Percentiles rank a stretch among this genome's conserved stretches.
Conservation (phyloP, 2,329 filamentous ascomycete genomes). For the Chrysoporthe puriensis region DNA sequence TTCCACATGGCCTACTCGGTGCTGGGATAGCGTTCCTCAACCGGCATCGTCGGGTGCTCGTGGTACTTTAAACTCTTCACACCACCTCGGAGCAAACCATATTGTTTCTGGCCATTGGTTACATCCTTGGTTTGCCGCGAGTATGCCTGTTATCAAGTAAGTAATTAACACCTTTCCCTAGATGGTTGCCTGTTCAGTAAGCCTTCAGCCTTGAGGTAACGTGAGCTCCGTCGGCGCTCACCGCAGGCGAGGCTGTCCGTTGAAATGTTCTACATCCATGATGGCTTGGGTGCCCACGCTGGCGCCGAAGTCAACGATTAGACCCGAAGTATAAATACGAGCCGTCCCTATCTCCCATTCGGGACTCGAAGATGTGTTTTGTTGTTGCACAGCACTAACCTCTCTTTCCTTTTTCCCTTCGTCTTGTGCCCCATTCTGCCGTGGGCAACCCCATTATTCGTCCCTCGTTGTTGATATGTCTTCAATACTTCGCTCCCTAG, state of each 20-base stretch:
- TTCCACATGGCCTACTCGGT: background rate
- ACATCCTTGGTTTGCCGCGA: background rate
- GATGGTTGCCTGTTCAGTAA: constrained; percentile 2
- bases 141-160: background rate
- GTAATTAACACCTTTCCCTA: background rate
- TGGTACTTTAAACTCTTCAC: background rate
- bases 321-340: background rate
- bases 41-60: background rate
- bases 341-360: background rate
- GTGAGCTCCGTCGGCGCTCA: background rate
- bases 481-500: constrained; percentile 10
- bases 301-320: background rate
- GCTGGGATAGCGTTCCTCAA: background rate
- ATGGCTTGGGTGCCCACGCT: background rate
- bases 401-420: background rate
- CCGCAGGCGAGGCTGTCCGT: background rate
- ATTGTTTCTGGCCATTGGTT: background rate
- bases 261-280: background rate
- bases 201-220: background rate
- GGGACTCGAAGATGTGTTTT: background rate
- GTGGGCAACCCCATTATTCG: background rate
- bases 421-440: background rate
- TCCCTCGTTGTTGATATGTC: constrained; percentile 12
- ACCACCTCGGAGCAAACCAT: background rate
- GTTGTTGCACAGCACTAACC: background rate